A percentile compares a stretch with the other conserved stretches of the same genome.
Conservation (phyloP, 768 basidiomycete genomes). For the Mycena vulgaris region DNA sequence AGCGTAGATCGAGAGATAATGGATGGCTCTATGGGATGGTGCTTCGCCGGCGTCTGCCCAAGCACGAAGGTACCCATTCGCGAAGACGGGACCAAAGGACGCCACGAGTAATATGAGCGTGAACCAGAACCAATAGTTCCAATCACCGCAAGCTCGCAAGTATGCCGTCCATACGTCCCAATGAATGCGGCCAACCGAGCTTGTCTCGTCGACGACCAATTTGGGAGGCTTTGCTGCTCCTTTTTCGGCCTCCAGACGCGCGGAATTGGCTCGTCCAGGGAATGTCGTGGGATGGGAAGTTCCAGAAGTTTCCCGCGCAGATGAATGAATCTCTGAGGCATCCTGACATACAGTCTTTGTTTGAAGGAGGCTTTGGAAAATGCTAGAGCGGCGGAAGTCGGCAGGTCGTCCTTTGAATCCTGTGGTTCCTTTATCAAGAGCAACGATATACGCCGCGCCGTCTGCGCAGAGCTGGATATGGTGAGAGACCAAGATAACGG, state of each 20-base stretch:
- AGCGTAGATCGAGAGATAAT: conserved; percentile 84
- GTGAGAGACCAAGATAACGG: conserved; percentile 95
- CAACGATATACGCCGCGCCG: conserved; percentile 85
- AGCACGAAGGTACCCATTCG: conserved; percentile 80
- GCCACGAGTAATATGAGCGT: conserved; percentile 68
- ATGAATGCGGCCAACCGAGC: conserved; percentile 79
- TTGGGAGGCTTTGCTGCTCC: conserved; percentile 79
- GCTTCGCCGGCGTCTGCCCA: conserved; percentile 70
- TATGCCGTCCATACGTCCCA: conserved; percentile 77
- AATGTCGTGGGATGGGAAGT: background rate
- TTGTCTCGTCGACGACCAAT: conserved; percentile 85
- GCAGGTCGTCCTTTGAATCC: conserved; percentile 77
- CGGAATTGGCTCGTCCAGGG: background rate
- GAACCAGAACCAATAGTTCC: conserved; percentile 64
- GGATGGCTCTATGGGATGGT: conserved; percentile 59
- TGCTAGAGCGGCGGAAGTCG: conserved; percentile 73
- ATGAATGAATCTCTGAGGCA: background rate
- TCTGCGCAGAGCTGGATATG: conserved; percentile 91
- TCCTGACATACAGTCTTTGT: conserved; percentile 54
- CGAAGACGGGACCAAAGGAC: conserved; percentile 74
- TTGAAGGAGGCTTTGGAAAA: conserved; percentile 76
- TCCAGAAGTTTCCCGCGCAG: background rate
- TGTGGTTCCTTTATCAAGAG: conserved; percentile 83
- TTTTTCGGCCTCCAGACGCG: conserved; percentile 37
- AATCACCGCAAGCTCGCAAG: conserved; percentile 62